Evolutionary conservation across 495 filamentous ascomycete genomes (phyloP).

Genomic region (Hypoxylon perforatum): DNA sequence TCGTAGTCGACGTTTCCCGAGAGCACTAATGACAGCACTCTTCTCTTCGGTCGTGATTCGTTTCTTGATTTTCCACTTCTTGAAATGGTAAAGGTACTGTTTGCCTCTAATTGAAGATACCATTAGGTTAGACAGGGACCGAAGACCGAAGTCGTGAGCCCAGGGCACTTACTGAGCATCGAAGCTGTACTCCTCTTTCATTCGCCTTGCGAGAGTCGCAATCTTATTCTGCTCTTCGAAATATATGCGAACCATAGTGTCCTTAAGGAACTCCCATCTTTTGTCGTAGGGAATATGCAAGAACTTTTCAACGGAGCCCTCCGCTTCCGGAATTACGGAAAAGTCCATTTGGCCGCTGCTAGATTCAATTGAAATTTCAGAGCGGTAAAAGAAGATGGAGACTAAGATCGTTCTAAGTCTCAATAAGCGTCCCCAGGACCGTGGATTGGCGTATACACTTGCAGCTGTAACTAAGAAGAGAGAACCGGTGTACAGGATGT

Average conservation of each 20-base stretch:
- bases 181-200: conserved; percentile 49
- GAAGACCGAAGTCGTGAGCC: neutral
- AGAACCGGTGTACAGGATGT: too few species aligned
- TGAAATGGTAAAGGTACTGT: conserved; percentile 57
- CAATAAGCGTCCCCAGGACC: too few species aligned
- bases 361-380: neutral
- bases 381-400: neutral
- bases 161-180: conserved; percentile 49
- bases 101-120: conserved; percentile 36
- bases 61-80: conserved; percentile 55
- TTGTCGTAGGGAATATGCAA: conserved; percentile 46
- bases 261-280: conserved; percentile 53
- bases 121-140: conserved; percentile 15
- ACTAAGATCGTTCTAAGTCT: neutral
- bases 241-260: conserved; percentile 50
- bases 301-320: conserved; percentile 13
- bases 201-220: conserved; percentile 41
- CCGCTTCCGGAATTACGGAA: neutral
- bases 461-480: too few species aligned
- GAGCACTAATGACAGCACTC: conserved; percentile 1
- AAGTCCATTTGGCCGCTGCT: conserved; percentile 1
- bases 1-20: conserved; percentile 28
- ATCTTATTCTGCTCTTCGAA: conserved; percentile 44
- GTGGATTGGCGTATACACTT: too few species aligned
- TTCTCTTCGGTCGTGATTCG: conserved; percentile 38